These are phyloP conservation scores for Meyerozyma guilliermondii DNA, from an alignment of 1,139 yeast genomes.

Conservation along the genomic window DNA sequence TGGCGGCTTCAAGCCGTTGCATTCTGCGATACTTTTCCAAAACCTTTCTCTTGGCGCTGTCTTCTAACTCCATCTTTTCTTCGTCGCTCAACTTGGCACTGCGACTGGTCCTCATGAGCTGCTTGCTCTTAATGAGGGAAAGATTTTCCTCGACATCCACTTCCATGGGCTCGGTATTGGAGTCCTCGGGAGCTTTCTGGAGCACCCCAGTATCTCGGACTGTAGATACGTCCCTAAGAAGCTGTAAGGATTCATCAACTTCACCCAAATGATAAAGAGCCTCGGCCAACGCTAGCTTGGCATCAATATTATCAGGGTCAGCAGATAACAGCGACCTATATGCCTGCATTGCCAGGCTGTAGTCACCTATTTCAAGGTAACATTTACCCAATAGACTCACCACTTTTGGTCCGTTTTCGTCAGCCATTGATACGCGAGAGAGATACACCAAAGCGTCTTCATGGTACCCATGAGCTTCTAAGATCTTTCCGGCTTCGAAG, in stretches of 20 bases:
- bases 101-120: constrained; percentile 13
- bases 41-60: constrained; percentile 55
- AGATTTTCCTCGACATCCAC: constrained; percentile 7
- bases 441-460: constrained; percentile 70
- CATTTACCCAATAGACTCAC: constrained; percentile 71
- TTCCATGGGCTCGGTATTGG: constrained; percentile 2
- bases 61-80: constrained; percentile 54
- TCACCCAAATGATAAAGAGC: constrained; percentile 71
- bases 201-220: constrained; percentile 11
- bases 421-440: constrained; percentile 46
- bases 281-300: constrained; percentile 77
- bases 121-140: constrained; percentile 24
- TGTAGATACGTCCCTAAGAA: constrained; percentile 51
- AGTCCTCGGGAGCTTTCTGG: constrained; percentile 3
- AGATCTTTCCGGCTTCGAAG: constrained; percentile 68
- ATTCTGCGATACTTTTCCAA: constrained; percentile 62
- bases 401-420: constrained; percentile 47
- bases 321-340: constrained; percentile 51
- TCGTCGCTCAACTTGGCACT: constrained; percentile 43
- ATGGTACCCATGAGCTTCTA: constrained; percentile 64
- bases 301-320: constrained; percentile 66
- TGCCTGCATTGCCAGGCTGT: constrained; percentile 62
- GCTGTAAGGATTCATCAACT: constrained; percentile 51
- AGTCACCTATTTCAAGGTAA: constrained; percentile 66
- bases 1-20: constrained; percentile 53